Evolutionary conservation across 345 rosid genomes (phyloP), one percentile per base, ranked within the genome.

Genomic region (Euphorbia tirucalli): DNA sequence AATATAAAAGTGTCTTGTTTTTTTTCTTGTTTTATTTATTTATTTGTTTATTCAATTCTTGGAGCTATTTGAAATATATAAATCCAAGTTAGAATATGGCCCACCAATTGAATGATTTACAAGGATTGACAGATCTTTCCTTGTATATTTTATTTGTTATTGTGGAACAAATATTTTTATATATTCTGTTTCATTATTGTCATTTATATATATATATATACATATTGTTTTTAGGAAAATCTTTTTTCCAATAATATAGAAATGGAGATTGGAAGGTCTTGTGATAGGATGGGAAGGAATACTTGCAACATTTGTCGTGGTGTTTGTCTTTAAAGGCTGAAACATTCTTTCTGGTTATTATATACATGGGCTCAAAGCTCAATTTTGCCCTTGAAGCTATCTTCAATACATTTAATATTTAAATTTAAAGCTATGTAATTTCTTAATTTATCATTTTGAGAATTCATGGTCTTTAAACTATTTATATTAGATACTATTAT

Each of bases 271-370:
- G 81, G 87, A 67, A 62, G 82, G 56, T 78, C 75, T 69, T 73
- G 81, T 41, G 75, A 60, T 68, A 68, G 48, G 76, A 74, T 61
- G 1, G 73, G 67, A 55, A 63, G 75, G 77, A 80, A 75, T 76
- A 65, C 71, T 69, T 60, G 85, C 82, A 80, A 77, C 79, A 49
- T 83, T 70, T 85, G 94, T 85, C 87, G 78, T 66, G 80, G 68
- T 70, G 74, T 70, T 74, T 84, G 91, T 84, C 91, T 64, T 85
- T 70, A 81, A 76, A 81, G 77, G 86, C 80, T 67, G 78, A 86
- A 84, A 85, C 93, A 89, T 87, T 85, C 91, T 70, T 68, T 73
- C 67, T 50, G 49, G 56, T 74, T 37, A 59, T 72, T 60, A 49
- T 48, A 46, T 28, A n/a, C n/a, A n/a, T n/a, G n/a, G n/a, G n/a